Evolutionary conservation across 345 rosid species (phyloP), one percentile per base, ranked within the genome.

Genomic region (Capsella bursapastoris): DNA sequence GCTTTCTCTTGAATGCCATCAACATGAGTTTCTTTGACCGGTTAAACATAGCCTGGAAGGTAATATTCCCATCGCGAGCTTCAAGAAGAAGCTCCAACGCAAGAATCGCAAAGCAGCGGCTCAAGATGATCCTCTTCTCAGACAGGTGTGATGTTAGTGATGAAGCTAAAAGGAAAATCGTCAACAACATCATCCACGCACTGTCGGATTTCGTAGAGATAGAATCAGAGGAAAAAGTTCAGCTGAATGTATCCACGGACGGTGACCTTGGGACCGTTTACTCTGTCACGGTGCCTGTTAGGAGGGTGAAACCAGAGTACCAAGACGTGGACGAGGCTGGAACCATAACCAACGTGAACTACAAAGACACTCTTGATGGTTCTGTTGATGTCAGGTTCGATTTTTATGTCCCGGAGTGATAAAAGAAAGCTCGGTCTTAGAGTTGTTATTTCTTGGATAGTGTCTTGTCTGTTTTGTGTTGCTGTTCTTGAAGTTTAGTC

Each of bases 121-220:
- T 95, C 75, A 89, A 89, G 89, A 95, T 95, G 99, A 95, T 95
- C 72, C 92, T 95, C 44, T 92, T 95, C 90, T 95, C 99, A 4
- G 97, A 95, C 78, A 82, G 99, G 56, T 95, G 97, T 32, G 97
- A 92, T 0, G 99, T 95, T 2, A 92, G 97, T 31, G 97, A 95
- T 0, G 97, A 92, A 72, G 99, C 99, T 10, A 91, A 90, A 67
- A 82, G 81, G 80, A 91, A 88, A 80, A 94, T 94, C 16, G 97
- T 94, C 44, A 79, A 81, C 78, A 92, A 95, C 81, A 79, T 95
- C 14, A 85, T 95, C 43, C 90, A 73, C 49, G 84, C 93, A 14
- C 67, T 95, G 12, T 92, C 99, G 7, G 97, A 95, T 81, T 87
- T 95, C 16, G 99, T 95, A 29, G 97, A 86, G 87, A 92, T 95